These are phyloP conservation scores for Dioscorea cayenensis DNA, from an alignment of 116 monocot species.

Conservation along the genomic window DNA sequence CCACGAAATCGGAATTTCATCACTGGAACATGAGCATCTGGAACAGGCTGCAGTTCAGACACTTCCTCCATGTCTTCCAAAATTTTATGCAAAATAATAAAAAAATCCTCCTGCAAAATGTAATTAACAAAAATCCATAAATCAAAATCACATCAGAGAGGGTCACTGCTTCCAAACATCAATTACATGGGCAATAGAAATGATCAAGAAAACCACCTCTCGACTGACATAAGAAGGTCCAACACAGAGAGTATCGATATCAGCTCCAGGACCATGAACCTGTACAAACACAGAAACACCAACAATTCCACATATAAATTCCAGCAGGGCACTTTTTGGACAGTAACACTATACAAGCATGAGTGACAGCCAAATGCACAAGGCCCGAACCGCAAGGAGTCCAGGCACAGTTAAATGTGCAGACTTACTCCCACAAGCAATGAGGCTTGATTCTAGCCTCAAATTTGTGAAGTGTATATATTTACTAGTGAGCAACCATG, in stretches of 20 bases:
- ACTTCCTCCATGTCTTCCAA: slow-evolving; percentile 75
- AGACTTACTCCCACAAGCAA: too few relatives aligned
- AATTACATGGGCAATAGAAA: not conserved
- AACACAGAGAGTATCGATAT: slow-evolving; percentile 91
- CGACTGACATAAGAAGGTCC: slow-evolving; percentile 97
- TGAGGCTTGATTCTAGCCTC: too few relatives aligned
- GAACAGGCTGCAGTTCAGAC: slow-evolving; percentile 88
- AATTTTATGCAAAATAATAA: slow-evolving; percentile 77
- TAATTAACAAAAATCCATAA: not conserved
- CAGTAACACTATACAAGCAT: too few relatives aligned
- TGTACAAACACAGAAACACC: slow-evolving; percentile 9
- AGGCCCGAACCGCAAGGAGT: too few relatives aligned
- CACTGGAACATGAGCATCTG: slow-evolving; percentile 97
- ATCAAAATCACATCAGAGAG: not conserved
- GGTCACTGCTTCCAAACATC: not conserved
- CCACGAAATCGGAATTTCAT: slow-evolving; percentile 93
- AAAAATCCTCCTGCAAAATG: slow-evolving; percentile 82
- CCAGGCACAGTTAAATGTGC: too few relatives aligned
- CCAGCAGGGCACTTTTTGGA: too few relatives aligned
- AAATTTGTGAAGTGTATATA: too few relatives aligned
- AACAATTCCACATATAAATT: not conserved
- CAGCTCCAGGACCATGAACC: slow-evolving; percentile 96
- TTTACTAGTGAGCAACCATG: too few relatives aligned
- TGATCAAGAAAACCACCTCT: slow-evolving; percentile 44
- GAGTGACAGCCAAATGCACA: too few relatives aligned